phyloP scores from a whole-genome alignment of 352 stramenopile genomes.

The Pythium aristosporum region DNA sequence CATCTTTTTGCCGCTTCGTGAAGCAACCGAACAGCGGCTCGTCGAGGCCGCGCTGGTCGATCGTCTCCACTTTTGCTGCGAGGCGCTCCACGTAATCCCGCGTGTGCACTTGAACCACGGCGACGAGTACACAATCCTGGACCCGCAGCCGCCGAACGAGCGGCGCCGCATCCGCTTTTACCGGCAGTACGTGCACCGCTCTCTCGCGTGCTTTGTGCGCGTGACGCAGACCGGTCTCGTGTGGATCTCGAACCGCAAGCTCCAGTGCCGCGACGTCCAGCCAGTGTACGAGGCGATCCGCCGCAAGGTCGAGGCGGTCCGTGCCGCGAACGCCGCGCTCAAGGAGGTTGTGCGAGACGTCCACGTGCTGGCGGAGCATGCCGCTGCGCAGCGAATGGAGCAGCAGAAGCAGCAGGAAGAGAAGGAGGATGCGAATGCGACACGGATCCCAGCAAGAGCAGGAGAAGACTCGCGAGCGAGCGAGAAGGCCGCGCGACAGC shows the following conservation, averaged over 20 bases:
- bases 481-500: not conserved
- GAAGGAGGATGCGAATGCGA: not conserved
- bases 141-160: conserved; percentile 28
- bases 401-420: not conserved
- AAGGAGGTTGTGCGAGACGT: conserved; percentile 31
- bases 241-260: conserved; percentile 82
- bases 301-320: conserved; percentile 48
- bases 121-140: conserved; percentile 47
- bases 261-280: conserved; percentile 67
- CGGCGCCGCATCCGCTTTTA: conserved; percentile 53
- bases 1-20: conserved; percentile 64
- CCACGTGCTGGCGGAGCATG: conserved; percentile 9
- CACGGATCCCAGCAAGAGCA: not conserved
- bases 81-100: conserved; percentile 64
- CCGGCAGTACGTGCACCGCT: conserved; percentile 66
- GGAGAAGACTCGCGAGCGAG: not conserved
- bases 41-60: conserved; percentile 63
- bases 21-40: conserved; percentile 44
- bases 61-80: conserved; percentile 69
- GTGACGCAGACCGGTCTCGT: conserved; percentile 76
- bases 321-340: conserved; percentile 40
- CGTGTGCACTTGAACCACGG: conserved; percentile 53
- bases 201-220: conserved; percentile 62
- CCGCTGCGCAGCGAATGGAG: not conserved
- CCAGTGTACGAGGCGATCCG: conserved; percentile 63